Evolutionary conservation across 1,284 basidiomycete genomes (phyloP).

Genomic region (Malassezia nana): DNA sequence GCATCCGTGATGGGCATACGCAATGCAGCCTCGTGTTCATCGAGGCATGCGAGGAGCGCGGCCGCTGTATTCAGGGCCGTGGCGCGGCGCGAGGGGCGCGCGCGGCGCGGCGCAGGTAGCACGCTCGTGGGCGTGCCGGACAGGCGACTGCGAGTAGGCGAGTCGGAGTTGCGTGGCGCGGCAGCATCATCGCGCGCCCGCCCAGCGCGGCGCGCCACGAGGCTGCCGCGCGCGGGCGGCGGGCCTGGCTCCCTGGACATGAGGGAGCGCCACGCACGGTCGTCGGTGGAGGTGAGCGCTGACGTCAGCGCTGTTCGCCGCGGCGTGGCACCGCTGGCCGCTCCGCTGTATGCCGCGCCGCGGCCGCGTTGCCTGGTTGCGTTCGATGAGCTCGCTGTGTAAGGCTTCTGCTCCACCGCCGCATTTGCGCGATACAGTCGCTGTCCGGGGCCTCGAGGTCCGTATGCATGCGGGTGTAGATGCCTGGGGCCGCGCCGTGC

Average conservation of each 20-base stretch:
- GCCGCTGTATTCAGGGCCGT: neutral
- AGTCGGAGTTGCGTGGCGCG: too few relatives aligned
- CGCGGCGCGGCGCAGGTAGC: neutral
- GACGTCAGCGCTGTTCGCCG: neutral
- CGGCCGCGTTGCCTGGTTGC: neutral
- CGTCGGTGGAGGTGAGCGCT: neutral
- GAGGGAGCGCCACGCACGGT: neutral
- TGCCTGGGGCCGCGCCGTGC: constrained; percentile 37
- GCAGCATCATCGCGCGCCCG: too few relatives aligned
- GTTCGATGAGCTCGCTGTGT: neutral
- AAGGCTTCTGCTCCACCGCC: neutral
- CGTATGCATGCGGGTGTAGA: constrained; percentile 42
- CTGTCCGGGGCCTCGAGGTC: constrained; percentile 32
- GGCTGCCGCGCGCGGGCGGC: neutral
- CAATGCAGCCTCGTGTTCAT: neutral
- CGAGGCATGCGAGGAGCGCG: neutral
- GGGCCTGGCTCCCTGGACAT: neutral
- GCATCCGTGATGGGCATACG: neutral
- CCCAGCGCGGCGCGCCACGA: neutral
- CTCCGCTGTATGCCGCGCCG: neutral
- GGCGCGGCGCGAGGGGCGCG: neutral
- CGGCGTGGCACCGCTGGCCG: neutral
- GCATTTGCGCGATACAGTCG: constrained; percentile 33
- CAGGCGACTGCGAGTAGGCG: neutral
- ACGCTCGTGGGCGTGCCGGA: neutral